Conservation (phyloP, 2,329 filamentous ascomycete species). For the Ophiocordyceps australis region DNA sequence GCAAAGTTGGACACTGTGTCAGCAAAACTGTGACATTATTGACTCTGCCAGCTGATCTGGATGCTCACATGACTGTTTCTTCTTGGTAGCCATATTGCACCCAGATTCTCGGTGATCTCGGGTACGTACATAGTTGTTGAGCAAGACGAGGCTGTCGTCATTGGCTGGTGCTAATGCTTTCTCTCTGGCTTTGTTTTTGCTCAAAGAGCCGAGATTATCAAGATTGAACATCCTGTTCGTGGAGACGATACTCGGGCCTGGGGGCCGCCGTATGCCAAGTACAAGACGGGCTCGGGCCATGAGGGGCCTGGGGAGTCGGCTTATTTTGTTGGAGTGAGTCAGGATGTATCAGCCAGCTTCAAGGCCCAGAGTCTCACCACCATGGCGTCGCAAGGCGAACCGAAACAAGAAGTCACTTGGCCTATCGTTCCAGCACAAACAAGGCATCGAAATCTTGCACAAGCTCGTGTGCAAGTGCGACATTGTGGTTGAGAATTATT, state of each 20-base stretch:
- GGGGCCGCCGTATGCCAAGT: slow-evolving; percentile 85
- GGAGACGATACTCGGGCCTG: slow-evolving; percentile 92
- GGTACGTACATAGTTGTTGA: slow-evolving; percentile 47
- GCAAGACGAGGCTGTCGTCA: too few species aligned
- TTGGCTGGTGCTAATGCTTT: background rate
- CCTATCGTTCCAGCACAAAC: slow-evolving; percentile 72
- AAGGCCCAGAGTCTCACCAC: background rate
- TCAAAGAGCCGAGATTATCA: slow-evolving; percentile 83
- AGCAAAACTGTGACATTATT: too few species aligned
- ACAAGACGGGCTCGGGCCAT: slow-evolving; percentile 38
- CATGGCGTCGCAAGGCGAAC: slow-evolving; percentile 45
- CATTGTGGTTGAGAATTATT: slow-evolving; percentile 91
- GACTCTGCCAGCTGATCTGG: too few species aligned
- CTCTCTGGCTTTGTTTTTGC: background rate
- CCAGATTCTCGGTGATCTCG: slow-evolving; percentile 88
- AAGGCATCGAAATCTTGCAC: slow-evolving; percentile 75
- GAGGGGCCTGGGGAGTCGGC: slow-evolving; percentile 77
- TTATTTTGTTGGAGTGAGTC: slow-evolving; percentile 73
- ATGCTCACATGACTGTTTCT: too few species aligned
- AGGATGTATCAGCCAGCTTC: background rate
- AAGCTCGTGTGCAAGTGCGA: slow-evolving; percentile 71
- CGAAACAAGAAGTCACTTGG: slow-evolving; percentile 93
- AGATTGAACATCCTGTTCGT: slow-evolving; percentile 80
- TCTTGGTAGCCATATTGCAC: slow-evolving; percentile 80
- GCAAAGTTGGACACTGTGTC: too few species aligned